A percentile compares a stretch with the other conserved stretches of the same genome.
These are phyloP conservation scores for Coemansia sp. DNA, from an alignment of 192 early-diverging fungal species.

Conservation along the genomic window DNA sequence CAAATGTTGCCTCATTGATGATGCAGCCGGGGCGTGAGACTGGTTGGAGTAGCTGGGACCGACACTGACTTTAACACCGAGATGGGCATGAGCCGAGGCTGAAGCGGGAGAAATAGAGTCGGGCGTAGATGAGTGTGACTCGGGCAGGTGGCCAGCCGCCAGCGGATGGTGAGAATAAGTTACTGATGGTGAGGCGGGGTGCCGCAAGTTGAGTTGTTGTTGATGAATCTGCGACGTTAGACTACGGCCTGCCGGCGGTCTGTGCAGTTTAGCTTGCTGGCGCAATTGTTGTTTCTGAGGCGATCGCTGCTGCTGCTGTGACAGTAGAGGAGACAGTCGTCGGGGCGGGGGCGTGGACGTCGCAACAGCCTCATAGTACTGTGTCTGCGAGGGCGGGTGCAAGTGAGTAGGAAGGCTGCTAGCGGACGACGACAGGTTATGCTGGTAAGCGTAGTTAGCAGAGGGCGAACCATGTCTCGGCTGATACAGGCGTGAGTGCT, in stretches of 20 bases:
- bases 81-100: neutral
- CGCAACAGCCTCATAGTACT: neutral
- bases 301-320: neutral
- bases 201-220: neutral
- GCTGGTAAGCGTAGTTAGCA: neutral
- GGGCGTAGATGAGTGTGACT: constrained; percentile 3
- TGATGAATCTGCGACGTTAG: neutral
- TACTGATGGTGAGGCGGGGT: neutral
- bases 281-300: neutral
- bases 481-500: constrained; percentile 7
- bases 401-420: neutral
- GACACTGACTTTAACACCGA: neutral
- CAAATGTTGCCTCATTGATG: neutral
- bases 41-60: neutral
- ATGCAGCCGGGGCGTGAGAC: neutral
- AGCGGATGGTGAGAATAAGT: constrained; percentile 8
- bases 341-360: neutral
- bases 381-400: neutral
- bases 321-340: neutral
- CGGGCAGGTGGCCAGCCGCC: constrained; percentile 13
- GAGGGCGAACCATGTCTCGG: neutral
- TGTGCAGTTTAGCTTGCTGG: neutral
- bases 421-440: neutral
- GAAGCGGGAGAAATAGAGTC: neutral
- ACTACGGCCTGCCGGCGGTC: neutral